Evolutionary conservation across 2,329 filamentous ascomycete species (phyloP), one percentile per base, ranked within the genome.

Genomic region (Sphaceloma murrayae): DNA sequence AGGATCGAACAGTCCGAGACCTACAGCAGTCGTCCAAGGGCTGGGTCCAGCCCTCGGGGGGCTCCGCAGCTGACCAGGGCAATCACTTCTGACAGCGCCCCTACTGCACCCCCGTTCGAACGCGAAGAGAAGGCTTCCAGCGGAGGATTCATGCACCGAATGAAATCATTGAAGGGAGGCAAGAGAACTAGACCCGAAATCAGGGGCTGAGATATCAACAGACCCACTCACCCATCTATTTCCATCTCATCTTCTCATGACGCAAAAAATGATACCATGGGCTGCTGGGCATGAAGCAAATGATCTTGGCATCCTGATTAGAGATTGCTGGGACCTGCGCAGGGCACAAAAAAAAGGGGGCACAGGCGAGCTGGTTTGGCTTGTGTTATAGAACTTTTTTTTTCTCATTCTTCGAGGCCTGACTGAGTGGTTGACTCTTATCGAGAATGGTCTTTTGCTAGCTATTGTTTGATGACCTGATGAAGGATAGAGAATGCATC

Each of bases 131-230:
- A 63, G 62, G 51, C 54, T 58, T 60, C 53, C 67, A 65, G 67
- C 33, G 74, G 74, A 34, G 82, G 84, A 2, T 80, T 93, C 50
- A 61, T 93, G 49, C 83, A 76, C 43, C 76, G 85, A 45, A 85
- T 91, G 67, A 87, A 85, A 73, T 86, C 81, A 62, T 66, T 91
- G 63, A 88, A 85, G 68, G 80, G 81, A 40, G 77, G 77, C 22
- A 72, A 79, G 51, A 70, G 76, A 45, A 53, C 58, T 19, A 51
- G 61, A 38, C 57, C 60, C 3, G 62, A 63, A 48, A 52, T 49
- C 26, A 49, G 47, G 31, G 48, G 43, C 11, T 48, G 31, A n/a
- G n/a, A n/a, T n/a, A n/a, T n/a, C n/a, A n/a, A n/a, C n/a, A n/a
- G n/a, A n/a, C n/a, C n/a, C n/a, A n/a, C n/a, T n/a, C n/a, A n/a